Base-by-base conservation (phyloP, 2,329 filamentous ascomycete genomes). In the Blastomyces emzantsi region DNA sequence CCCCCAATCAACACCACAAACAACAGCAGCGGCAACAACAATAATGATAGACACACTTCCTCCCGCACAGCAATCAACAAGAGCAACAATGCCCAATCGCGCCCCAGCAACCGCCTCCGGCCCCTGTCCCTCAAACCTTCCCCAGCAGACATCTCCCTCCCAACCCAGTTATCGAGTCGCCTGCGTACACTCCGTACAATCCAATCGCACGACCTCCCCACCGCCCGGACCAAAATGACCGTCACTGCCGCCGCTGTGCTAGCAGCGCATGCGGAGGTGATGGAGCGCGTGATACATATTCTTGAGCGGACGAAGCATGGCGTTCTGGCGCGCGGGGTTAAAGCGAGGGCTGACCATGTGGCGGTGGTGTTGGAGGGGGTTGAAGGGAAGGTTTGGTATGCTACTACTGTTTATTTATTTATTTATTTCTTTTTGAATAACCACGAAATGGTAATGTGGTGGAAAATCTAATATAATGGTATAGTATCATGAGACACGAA, bases 241-340 rank as follows among this genome's bases (percentile, higher is more conserved):
- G 68, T 69, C 4, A 74, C 71, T 1, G 75, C 74, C 17, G 72
- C 74, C 13, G 69, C 67, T 51, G 71, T 78, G 13, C 65, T 77
- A 45, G 70, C 70, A 5, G 66, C 67, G 25, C 73, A 73, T 22
- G 70, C 74, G 7, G 69, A 67, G 51, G 66, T 76, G 15, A 66
- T 78, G 43, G 75, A 78, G 68, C 70, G 72, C 22, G 74, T 70
- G 51, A 69, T 78, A 51, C 69, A 74, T n/a, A 68, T 77, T n/a
- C 66, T 79, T 47, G 76, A 77, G 64, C 69, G 75, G 59, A 73
- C 69, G 30, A 77, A 77, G 63, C 74, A 77, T 65, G 76, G 76
- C 25, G 71, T 70, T 22, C 60, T 75, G 52, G 70, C 72, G 55
- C 69, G 74, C 62, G 75, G 70, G 61, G 73, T 70, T 28, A 76